Evolutionary conservation across 2,329 filamentous ascomycete genomes (phyloP).

Genomic region (Rachicladosporium sp.): DNA sequence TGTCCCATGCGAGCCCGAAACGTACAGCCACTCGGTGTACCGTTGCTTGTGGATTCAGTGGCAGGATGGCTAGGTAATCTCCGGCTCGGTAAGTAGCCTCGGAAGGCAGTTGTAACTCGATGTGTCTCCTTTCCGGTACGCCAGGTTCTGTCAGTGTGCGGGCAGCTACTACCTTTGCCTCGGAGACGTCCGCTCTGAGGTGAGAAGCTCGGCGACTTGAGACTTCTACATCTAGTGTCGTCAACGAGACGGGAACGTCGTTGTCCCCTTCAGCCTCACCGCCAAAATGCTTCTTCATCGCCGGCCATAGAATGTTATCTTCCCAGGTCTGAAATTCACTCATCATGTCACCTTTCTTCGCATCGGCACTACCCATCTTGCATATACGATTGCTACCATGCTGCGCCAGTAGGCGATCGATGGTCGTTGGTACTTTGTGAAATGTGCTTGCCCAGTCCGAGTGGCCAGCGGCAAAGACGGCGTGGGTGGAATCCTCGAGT

Average conservation of each 20-base stretch:
- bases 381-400: constrained; percentile 39
- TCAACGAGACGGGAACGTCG: constrained; percentile 7
- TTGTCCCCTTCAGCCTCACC: constrained; percentile 8
- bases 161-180: constrained; percentile 46
- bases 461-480: constrained; percentile 59
- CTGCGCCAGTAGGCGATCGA: constrained; percentile 43
- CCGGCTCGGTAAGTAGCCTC: constrained; percentile 54
- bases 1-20: constrained; percentile 59
- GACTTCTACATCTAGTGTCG: constrained; percentile 40
- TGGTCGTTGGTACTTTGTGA: constrained; percentile 52
- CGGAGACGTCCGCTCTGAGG: constrained; percentile 51
- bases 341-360: constrained; percentile 52
- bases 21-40: constrained; percentile 51
- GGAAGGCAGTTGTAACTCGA: constrained; percentile 32
- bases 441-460: constrained; percentile 48
- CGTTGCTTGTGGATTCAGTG: constrained; percentile 52
- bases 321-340: constrained; percentile 57
- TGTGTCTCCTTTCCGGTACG: constrained; percentile 45
- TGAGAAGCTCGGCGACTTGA: constrained; percentile 43
- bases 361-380: constrained; percentile 46
- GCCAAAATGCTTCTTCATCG: constrained; percentile 32
- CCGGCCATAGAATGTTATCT: constrained; percentile 43
- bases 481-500: constrained; percentile 47
- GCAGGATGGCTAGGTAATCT: constrained; percentile 64
- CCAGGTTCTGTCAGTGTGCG: constrained; percentile 39